A percentile compares a stretch with the other conserved stretches of the same genome.
Evolutionary conservation across 805 yeast species (phyloP).

Genomic region (Metschnikowia reukaufii): DNA sequence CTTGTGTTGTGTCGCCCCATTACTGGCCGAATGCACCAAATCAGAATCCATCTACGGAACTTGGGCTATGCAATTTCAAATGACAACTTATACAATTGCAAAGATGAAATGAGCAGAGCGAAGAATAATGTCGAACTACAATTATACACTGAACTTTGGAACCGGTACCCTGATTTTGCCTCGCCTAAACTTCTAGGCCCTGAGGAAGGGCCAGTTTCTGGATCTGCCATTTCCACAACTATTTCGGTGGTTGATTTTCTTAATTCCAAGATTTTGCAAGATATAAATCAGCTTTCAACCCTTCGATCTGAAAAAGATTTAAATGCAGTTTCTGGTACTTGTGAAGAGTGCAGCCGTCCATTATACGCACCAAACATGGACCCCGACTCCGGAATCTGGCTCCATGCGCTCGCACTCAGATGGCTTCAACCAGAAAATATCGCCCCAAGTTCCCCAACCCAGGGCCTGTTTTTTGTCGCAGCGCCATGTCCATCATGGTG

Average conservation of each 20-base stretch:
- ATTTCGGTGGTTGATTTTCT: constrained; percentile 1
- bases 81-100: constrained; percentile 15
- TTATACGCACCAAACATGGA: constrained; percentile 3
- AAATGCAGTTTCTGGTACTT: constrained; percentile 2
- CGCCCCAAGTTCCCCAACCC: not conserved
- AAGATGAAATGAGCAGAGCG: constrained; percentile 1
- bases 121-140: constrained; percentile 11
- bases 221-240: not conserved
- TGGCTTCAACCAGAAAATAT: constrained; percentile 6
- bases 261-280: not conserved
- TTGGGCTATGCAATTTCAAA: constrained; percentile 30
- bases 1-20: constrained; percentile 49
- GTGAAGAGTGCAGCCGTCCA: constrained; percentile 19
- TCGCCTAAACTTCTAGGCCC: too few relatives aligned
- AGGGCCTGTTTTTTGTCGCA: constrained; percentile 1
- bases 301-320: not conserved
- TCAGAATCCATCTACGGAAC: constrained; percentile 53
- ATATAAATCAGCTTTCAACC: not conserved
- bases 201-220: not conserved
- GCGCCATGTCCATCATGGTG: constrained; percentile 10
- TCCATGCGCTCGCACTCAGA: constrained; percentile 47
- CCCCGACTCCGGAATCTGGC: constrained; percentile 38
- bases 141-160: constrained; percentile 8
- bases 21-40: constrained; percentile 59
- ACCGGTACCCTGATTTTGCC: constrained; percentile 4